phyloP scores from a whole-genome alignment of 805 yeast genomes.

The Candida stauntonica region DNA sequence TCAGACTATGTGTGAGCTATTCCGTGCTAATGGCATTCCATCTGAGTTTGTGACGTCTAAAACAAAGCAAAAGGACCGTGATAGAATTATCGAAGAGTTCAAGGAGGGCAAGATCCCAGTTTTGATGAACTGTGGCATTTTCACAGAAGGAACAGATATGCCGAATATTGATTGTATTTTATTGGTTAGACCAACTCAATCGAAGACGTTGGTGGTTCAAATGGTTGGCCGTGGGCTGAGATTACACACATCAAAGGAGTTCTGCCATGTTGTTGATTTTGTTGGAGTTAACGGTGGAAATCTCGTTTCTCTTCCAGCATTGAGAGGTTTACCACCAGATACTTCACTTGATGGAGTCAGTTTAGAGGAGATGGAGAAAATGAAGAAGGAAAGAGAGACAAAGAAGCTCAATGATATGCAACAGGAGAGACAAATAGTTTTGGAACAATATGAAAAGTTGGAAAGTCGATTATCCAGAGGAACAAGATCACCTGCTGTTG shows the following conservation, averaged over 20 bases:
- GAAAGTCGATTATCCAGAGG: no score
- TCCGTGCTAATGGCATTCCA: conserved; percentile 55
- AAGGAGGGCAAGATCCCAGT: conserved; percentile 61
- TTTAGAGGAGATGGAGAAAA: conserved; percentile 29
- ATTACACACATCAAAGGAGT: conserved; percentile 50
- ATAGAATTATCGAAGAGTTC: conserved; percentile 51
- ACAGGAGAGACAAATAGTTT: not conserved
- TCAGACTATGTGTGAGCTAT: conserved; percentile 43
- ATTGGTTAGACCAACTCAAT: conserved; percentile 76
- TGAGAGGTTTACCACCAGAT: conserved; percentile 33
- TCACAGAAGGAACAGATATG: conserved; percentile 93
- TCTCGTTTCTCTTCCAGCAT: conserved; percentile 50
- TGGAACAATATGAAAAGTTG: no score
- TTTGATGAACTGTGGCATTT: conserved; percentile 80
- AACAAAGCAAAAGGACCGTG: conserved; percentile 52
- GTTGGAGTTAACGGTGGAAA: conserved; percentile 58
- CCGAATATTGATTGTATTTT: conserved; percentile 82
- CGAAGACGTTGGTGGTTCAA: conserved; percentile 67
- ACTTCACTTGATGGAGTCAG: conserved; percentile 29
- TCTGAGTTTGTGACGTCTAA: conserved; percentile 70
- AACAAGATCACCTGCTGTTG: not conserved
- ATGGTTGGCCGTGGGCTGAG: conserved; percentile 92
- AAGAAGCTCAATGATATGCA: conserved; percentile 11
- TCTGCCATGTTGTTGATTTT: conserved; percentile 75
- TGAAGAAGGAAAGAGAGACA: conserved; percentile 18